Base-by-base conservation (phyloP, 2,329 filamentous ascomycete species). In the Xenoacremonium recifei region DNA sequence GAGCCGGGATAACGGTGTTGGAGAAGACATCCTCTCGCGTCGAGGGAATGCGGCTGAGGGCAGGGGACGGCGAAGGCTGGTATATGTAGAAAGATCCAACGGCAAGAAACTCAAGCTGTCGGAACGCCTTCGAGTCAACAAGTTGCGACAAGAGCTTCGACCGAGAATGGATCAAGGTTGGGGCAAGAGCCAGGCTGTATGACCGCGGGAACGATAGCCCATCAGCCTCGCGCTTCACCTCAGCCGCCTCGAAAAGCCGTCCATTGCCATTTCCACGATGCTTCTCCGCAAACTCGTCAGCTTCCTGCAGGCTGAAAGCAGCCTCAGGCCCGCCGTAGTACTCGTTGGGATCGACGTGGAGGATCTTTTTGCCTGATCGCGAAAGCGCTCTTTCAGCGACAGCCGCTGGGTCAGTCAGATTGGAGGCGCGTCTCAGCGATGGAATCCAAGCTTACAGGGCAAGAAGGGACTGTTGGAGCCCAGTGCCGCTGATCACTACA, bases 41-140 rank as follows among this genome's bases (percentile, higher is more conserved):
- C 49, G 87, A 91, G 1, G 93, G 92, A 37, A 97, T 87, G 43
- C 86, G 85, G 38, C 76, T 71, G 25, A 96, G 69, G 7, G 54
- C 55, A 11, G 66, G 56, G 30, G 54, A 58, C 27, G 59, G 36
- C 13, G 57, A 51, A 12, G 54, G 49, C 44, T 76, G 71, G 59
- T 84, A 84, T 41, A 96, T 81, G 77, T 87, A 96, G 80, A 92
- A 97, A 42, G 87, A 92, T 19, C 92, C 92, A 19, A 97, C 88
- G 20, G 92, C 89, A 48, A 93, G 80, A 55, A 97, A 97, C 61
- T 97, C 92, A 35, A 99, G 78, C 68, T 96, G 91, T 17, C 85
- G 81, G 59, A 92, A 92, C 11, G 90, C 86, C 54, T 84, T 86
- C 6, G 92, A 96, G 3, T 90, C 89, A n/a, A 97, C 88, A 13